Conservation (phyloP, 2,329 filamentous ascomycete genomes). For the Sporothrix sp. region DNA sequence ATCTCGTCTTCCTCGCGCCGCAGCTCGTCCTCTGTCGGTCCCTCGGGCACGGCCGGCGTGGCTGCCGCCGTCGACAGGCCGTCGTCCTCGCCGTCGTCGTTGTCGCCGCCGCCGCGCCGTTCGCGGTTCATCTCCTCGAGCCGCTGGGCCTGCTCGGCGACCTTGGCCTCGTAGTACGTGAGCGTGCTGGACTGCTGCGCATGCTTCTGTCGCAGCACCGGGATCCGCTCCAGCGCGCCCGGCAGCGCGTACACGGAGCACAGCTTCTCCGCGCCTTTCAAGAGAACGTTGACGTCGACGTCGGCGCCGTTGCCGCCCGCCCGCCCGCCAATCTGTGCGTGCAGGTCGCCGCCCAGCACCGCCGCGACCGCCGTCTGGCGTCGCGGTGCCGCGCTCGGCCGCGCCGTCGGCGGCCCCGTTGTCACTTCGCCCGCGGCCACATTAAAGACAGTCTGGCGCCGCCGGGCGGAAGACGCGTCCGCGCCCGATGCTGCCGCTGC, state of each 20-base stretch:
- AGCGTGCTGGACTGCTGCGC: constrained; percentile 63
- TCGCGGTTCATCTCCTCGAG: constrained; percentile 64
- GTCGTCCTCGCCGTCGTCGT: constrained; percentile 44
- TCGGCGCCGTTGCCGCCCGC: constrained; percentile 48
- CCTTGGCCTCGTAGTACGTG: constrained; percentile 68
- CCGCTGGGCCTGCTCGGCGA: constrained; percentile 65
- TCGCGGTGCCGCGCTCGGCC: constrained; percentile 39
- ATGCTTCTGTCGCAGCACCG: constrained; percentile 60
- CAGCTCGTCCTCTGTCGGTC: constrained; percentile 58
- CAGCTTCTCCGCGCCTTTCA: constrained; percentile 81
- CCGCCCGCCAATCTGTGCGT: constrained; percentile 62
- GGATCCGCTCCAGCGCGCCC: constrained; percentile 68
- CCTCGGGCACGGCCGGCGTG: constrained; percentile 25
- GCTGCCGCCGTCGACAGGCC: constrained; percentile 33
- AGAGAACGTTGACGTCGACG: constrained; percentile 74
- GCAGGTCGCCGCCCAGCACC: constrained; percentile 78
- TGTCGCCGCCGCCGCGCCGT: constrained; percentile 41
- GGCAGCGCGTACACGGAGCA: constrained; percentile 78
- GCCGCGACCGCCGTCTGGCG: constrained; percentile 80
- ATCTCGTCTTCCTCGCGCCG: constrained; percentile 59
- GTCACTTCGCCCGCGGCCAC: constrained; percentile 54
- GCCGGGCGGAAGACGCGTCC: constrained; percentile 30
- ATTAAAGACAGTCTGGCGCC: constrained; percentile 57
- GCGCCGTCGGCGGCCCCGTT: constrained; percentile 40
- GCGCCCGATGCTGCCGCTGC: constrained; percentile 17